Base-by-base conservation (phyloP, 345 rosid genomes). In the Populus simonii region DNA sequence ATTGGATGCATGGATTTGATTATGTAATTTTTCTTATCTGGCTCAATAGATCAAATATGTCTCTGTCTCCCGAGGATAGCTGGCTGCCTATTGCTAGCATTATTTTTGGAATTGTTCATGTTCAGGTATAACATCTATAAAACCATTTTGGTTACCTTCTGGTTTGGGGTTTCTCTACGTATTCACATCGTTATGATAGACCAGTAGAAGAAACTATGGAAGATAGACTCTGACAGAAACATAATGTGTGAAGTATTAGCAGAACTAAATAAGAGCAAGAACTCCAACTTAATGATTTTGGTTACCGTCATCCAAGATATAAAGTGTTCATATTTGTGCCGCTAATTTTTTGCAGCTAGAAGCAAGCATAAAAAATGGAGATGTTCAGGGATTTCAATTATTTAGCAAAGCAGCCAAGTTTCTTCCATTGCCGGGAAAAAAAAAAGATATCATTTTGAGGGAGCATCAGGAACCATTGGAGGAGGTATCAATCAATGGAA, bases 31-130 rank as follows among this genome's bases (percentile, higher is more conserved):
- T 77, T 77, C 74, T 5, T 36, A 55, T 74, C 38, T 68, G 43
- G 68, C 68, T 77, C 75, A 59, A 80, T 83, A 96, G 98, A 87
- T 88, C 98, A 23, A 93, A 89, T 78, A 85, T 96, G 53, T 91
- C 98, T 1, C 80, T 96, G 25, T 93, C 96, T 20, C 91, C 96
- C 4, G 93, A 92, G 51, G 99, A 96, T 57, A 92, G 93, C 78
- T 96, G 98, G 99, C 84, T 96, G 83, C 98, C 99, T 49, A 82
- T 96, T 84, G 88, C 97, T 68, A 92, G 99, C 88, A 93, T 96
- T 36, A 61, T 93, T 69, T 82, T 93, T 66, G 92, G 99, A 82
- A 88, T 92, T 69, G 71, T 89, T 81, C 99, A 96, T 76, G 89
- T 96, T 74, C 99, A 96, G 99, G 98, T 96, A 86, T 17, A 6